A percentile compares a stretch with the other conserved stretches of the same genome.
Conservation (phyloP, 352 stramenopile species). For the Phytophthora meadii region DNA sequence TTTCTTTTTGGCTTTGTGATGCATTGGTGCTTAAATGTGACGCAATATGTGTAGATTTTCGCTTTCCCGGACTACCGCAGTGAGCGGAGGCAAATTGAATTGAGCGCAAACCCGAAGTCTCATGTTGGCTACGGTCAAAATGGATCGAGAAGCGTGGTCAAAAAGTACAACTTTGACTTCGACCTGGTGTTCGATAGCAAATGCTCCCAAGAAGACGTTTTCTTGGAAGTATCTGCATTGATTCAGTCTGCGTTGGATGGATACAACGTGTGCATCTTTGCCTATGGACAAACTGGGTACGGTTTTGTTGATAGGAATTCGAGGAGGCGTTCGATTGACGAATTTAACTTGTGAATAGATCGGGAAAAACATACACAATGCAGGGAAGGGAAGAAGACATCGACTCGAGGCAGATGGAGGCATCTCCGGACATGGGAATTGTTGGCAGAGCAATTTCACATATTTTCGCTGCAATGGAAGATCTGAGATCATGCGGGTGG, state of each 20-base stretch:
- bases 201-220: slow-evolving; percentile 96
- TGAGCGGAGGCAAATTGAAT: slow-evolving; percentile 76
- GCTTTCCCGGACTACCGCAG: slow-evolving; percentile 73
- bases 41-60: slow-evolving; percentile 57
- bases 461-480: slow-evolving; percentile 75
- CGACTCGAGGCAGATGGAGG: slow-evolving; percentile 42
- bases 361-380: slow-evolving; percentile 91
- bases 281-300: slow-evolving; percentile 88
- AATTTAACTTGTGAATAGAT: slow-evolving; percentile 40
- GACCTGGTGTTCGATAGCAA: slow-evolving; percentile 96
- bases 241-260: slow-evolving; percentile 96
- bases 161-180: slow-evolving; percentile 96
- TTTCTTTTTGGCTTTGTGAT: slow-evolving; percentile 5
- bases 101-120: slow-evolving; percentile 64
- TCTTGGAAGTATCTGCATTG: slow-evolving; percentile 95
- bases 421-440: slow-evolving; percentile 76
- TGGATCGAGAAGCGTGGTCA: slow-evolving; percentile 55
- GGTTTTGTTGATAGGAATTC: slow-evolving; percentile 2
- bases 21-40: background rate
- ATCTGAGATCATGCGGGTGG: slow-evolving; percentile 75
- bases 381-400: slow-evolving; percentile 62
- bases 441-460: slow-evolving; percentile 80
- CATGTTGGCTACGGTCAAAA: slow-evolving; percentile 83
- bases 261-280: slow-evolving; percentile 97
- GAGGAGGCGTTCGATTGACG: background rate